Evolutionary conservation across 2,329 filamentous ascomycete species (phyloP).

Genomic region (Monilinia laxa): DNA sequence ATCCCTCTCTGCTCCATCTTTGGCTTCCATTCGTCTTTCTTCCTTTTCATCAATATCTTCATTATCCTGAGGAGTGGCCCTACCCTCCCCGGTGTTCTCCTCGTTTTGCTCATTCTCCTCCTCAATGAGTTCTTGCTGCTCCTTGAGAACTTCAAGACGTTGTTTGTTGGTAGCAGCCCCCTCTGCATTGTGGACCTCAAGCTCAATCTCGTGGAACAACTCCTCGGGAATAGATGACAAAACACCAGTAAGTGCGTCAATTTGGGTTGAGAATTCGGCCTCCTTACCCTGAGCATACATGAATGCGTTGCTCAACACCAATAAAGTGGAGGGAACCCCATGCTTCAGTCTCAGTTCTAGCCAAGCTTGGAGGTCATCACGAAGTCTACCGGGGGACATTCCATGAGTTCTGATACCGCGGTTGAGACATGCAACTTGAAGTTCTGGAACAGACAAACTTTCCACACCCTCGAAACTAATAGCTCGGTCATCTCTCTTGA

Average conservation of each 20-base stretch:
- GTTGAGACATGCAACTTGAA: conserved; percentile 88
- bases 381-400: conserved; percentile 81
- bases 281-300: conserved; percentile 90
- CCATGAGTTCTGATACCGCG: conserved; percentile 92
- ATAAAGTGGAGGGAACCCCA: conserved; percentile 90
- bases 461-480: conserved; percentile 94
- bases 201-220: conserved; percentile 98
- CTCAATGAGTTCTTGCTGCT: conserved; percentile 96
- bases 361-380: conserved; percentile 91
- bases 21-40: conserved; percentile 59
- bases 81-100: conserved; percentile 71
- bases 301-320: conserved; percentile 96
- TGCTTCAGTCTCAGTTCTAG: conserved; percentile 89
- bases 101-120: conserved; percentile 94
- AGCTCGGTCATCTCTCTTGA: conserved; percentile 94
- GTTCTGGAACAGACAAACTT: conserved; percentile 85
- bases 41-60: conserved; percentile 96
- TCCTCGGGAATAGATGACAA: conserved; percentile 95
- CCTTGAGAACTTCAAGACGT: conserved; percentile 94
- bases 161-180: conserved; percentile 98
- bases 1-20: conserved; percentile 46
- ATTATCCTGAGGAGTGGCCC: conserved; percentile 75
- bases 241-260: conserved; percentile 89
- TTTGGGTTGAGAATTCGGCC: conserved; percentile 79
- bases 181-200: conserved; percentile 95